phyloP scores from a whole-genome alignment of 2,329 filamentous ascomycete genomes.

The Trichoderma gracile region DNA sequence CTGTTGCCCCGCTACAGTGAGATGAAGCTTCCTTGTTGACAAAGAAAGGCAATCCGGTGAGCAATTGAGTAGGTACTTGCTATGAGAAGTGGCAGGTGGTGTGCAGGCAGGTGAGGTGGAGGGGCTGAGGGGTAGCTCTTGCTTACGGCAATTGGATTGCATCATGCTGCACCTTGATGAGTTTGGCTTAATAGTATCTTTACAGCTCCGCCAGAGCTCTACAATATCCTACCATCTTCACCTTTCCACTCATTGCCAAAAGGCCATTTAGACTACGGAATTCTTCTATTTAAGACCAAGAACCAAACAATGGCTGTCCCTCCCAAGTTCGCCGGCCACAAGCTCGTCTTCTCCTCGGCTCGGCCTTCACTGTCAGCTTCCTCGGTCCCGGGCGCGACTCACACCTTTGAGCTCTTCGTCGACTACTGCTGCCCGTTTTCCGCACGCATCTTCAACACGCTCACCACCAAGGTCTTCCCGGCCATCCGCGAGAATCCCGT shows the following conservation, averaged over 20 bases:
- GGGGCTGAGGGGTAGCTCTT: constrained; percentile 2
- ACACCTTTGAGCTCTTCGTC: constrained; percentile 69
- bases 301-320: constrained; percentile 65
- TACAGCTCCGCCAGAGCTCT: neutral
- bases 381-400: constrained; percentile 48
- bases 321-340: constrained; percentile 75
- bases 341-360: constrained; percentile 52
- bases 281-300: neutral
- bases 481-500: constrained; percentile 62
- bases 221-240: constrained; percentile 27
- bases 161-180: neutral
- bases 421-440: constrained; percentile 86
- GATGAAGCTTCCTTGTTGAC: neutral
- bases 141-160: neutral
- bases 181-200: no score
- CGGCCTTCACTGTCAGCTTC: constrained; percentile 35
- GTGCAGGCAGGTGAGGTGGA: neutral
- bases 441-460: constrained; percentile 69
- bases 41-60: no score
- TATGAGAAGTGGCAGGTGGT: no score
- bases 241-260: neutral
- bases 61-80: no score
- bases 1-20: constrained; percentile 9
- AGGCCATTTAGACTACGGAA: rapidly evolving
- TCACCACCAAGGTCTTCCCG: constrained; percentile 55